Percentiles rank a stretch among this genome's conserved stretches.
These are phyloP conservation scores for Colletotrichum magnum DNA, from an alignment of 2,329 filamentous ascomycete species.

Conservation along the genomic window DNA sequence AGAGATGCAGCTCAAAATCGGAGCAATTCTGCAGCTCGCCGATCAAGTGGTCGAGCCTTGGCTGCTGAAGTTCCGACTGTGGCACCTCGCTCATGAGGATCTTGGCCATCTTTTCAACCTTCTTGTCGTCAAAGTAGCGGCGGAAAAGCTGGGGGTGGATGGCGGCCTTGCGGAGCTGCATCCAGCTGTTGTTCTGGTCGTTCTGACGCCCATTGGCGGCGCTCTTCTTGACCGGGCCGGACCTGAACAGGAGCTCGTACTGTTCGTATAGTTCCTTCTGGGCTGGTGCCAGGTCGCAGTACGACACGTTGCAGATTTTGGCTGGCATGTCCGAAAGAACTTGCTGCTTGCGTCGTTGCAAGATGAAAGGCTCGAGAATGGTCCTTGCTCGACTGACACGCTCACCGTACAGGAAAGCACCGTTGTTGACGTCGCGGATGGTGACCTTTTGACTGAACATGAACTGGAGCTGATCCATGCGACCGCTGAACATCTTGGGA, in stretches of 20 bases:
- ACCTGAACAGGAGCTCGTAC: slow-evolving; percentile 74
- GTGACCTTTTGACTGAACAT: slow-evolving; percentile 95
- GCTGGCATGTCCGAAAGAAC: slow-evolving; percentile 86
- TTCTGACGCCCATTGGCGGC: slow-evolving; percentile 62
- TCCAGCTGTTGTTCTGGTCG: slow-evolving; percentile 81
- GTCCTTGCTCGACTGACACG: slow-evolving; percentile 88
- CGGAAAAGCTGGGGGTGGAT: slow-evolving; percentile 93
- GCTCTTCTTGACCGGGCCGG: slow-evolving; percentile 68
- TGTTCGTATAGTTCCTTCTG: slow-evolving; percentile 82
- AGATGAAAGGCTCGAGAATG: slow-evolving; percentile 95
- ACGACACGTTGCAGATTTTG: slow-evolving; percentile 84
- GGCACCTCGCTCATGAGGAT: slow-evolving; percentile 80
- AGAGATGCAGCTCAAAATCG: slow-evolving; percentile 76
- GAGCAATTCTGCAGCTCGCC: slow-evolving; percentile 71
- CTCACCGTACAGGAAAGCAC: slow-evolving; percentile 87
- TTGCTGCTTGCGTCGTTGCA: slow-evolving; percentile 93
- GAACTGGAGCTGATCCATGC: slow-evolving; percentile 83
- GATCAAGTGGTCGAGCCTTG: slow-evolving; percentile 66
- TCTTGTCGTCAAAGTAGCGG: slow-evolving; percentile 81
- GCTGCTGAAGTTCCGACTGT: slow-evolving; percentile 66
- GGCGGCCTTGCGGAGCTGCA: slow-evolving; percentile 92
- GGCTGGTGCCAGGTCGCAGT: slow-evolving; percentile 81
- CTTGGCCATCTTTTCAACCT: slow-evolving; percentile 82
- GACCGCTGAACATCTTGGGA: slow-evolving; percentile 83
- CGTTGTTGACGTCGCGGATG: slow-evolving; percentile 83